phyloP scores from a whole-genome alignment of 2,329 filamentous ascomycete species.

The Aspergillus viridinutans region DNA sequence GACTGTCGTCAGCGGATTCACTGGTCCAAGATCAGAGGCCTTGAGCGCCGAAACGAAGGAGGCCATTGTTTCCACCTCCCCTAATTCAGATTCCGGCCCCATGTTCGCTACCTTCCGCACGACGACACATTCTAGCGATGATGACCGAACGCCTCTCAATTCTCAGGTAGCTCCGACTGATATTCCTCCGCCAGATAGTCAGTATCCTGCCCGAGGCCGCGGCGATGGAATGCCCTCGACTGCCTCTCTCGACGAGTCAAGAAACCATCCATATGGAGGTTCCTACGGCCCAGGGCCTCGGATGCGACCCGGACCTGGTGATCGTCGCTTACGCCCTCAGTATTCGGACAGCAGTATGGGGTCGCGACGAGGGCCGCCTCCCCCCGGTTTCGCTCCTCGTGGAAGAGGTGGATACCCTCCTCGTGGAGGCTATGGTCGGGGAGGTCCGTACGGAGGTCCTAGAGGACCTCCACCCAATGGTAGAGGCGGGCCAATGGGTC shows the following conservation, averaged over 20 bases:
- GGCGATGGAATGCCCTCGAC: slow-evolving; percentile 29
- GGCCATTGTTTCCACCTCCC: slow-evolving; percentile 54
- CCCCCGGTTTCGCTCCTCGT: slow-evolving; percentile 46
- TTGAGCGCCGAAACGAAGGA: slow-evolving; percentile 53
- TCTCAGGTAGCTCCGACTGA: slow-evolving; percentile 28
- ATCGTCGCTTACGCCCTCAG: slow-evolving; percentile 43
- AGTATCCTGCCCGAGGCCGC: slow-evolving; percentile 27
- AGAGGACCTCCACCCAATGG: slow-evolving; percentile 35
- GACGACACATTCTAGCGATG: slow-evolving; percentile 31
- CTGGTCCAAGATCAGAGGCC: slow-evolving; percentile 10
- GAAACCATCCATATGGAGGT: slow-evolving; percentile 36
- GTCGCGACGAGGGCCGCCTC: slow-evolving; percentile 36
- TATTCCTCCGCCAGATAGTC: slow-evolving; percentile 21
- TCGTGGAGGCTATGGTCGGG: slow-evolving; percentile 43
- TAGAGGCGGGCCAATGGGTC: slow-evolving; percentile 41
- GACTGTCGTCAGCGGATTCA: slow-evolving; percentile 14
- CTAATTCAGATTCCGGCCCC: slow-evolving; percentile 47
- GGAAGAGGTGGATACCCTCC: slow-evolving; percentile 54
- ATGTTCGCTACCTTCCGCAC: slow-evolving; percentile 45
- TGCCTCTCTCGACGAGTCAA: slow-evolving; percentile 34
- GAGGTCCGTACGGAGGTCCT: slow-evolving; percentile 35
- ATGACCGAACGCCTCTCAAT: slow-evolving; percentile 41
- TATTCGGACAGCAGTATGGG: slow-evolving; percentile 46
- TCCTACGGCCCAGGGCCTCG: slow-evolving; percentile 25
- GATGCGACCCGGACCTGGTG: slow-evolving; percentile 40